phyloP scores from a whole-genome alignment of 371 early-diverging fungal genomes.

The Circinella minor region DNA sequence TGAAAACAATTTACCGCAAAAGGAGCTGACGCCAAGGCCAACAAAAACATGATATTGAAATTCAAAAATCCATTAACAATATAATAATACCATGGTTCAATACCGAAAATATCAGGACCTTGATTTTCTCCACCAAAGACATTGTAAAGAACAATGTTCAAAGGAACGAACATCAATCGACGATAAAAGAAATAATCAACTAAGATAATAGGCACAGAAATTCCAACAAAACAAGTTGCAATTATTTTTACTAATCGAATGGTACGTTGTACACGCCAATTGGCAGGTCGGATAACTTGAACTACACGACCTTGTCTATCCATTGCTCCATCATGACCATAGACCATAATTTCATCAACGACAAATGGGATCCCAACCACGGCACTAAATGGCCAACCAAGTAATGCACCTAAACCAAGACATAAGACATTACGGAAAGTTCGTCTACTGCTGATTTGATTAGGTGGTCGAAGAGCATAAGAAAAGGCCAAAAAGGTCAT shows the following conservation, averaged over 20 bases:
- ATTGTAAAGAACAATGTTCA: constrained; percentile 92
- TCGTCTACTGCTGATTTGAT: constrained; percentile 48
- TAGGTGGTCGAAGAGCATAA: constrained; percentile 58
- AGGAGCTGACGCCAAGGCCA: constrained; percentile 70
- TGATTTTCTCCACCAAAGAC: constrained; percentile 75
- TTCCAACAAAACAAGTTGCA: constrained; percentile 25
- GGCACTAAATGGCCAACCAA: constrained; percentile 93
- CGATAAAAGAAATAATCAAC: constrained; percentile 84
- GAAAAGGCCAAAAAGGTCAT: constrained; percentile 78
- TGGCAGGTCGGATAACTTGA: constrained; percentile 28
- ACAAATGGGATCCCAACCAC: constrained; percentile 80
- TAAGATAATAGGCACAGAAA: constrained; percentile 53
- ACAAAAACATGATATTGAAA: constrained; percentile 79
- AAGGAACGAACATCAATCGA: constrained; percentile 71
- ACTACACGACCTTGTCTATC: constrained; percentile 34
- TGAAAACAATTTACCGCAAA: constrained; percentile 54
- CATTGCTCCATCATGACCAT: constrained; percentile 41
- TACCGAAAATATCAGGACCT: constrained; percentile 90
- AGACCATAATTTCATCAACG: constrained; percentile 72
- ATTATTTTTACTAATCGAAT: constrained; percentile 44
- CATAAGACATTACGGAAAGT: constrained; percentile 61
- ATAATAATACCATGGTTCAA: constrained; percentile 94
- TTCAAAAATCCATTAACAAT: constrained; percentile 87
- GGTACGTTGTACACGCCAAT: constrained; percentile 52
- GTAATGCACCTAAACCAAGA: constrained; percentile 71